Percentiles rank a stretch among this genome's conserved stretches.
Evolutionary conservation across 495 filamentous ascomycete species (phyloP).

Genomic region (Aspergillus diversus): DNA sequence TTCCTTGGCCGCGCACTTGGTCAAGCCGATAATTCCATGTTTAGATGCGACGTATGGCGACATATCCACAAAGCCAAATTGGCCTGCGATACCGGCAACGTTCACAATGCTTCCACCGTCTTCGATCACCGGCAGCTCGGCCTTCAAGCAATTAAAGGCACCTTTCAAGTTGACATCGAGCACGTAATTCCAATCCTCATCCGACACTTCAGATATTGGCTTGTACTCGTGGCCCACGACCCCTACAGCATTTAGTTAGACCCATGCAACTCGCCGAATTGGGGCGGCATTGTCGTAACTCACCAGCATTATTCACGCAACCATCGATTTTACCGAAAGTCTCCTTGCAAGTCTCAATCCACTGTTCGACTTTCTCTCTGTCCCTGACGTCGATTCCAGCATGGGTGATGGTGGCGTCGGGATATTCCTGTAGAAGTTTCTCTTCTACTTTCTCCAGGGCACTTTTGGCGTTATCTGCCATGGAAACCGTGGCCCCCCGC

Average conservation of each 20-base stretch:
- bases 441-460: background rate
- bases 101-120: conserved; percentile 5
- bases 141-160: background rate
- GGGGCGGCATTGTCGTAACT: too few species aligned
- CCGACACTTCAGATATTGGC: background rate
- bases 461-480: background rate
- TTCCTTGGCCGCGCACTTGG: conserved; percentile 1
- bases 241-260: background rate
- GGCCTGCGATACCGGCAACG: background rate
- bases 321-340: background rate
- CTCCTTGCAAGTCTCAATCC: background rate
- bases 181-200: conserved; percentile 1
- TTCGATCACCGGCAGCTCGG: background rate
- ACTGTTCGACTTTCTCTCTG: background rate
- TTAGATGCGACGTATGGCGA: background rate
- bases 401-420: background rate
- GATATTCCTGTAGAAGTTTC: background rate
- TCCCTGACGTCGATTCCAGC: conserved; percentile 2
- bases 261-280: too few species aligned
- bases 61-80: background rate
- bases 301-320: background rate
- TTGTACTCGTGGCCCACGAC: background rate
- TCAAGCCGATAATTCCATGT: conserved; percentile 9
- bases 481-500: background rate
- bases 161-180: conserved; percentile 8